These are phyloP conservation scores for Ananas comosus DNA, from an alignment of 176 grass and related monocot genomes.

Conservation along the genomic window DNA sequence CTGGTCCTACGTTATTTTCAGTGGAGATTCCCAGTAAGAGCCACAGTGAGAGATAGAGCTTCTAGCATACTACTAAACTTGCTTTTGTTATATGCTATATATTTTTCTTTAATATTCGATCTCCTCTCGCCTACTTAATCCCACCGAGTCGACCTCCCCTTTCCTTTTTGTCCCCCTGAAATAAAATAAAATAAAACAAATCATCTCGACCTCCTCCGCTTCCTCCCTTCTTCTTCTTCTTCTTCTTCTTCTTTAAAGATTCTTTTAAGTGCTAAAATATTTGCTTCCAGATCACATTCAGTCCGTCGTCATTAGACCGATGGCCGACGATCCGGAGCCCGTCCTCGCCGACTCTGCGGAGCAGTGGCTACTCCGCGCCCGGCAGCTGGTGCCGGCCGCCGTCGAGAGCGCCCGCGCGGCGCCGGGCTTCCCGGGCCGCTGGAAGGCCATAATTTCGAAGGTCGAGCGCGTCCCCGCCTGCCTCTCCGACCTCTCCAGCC, in stretches of 20 bases:
- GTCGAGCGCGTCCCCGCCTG: slow-evolving; percentile 49
- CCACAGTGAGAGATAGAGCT: not conserved
- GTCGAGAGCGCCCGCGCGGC: slow-evolving; percentile 33
- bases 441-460: slow-evolving; percentile 70
- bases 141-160: too few species aligned
- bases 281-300: slow-evolving; percentile 26
- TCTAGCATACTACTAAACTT: not conserved
- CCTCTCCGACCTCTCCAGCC: slow-evolving; percentile 85
- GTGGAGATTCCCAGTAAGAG: not conserved
- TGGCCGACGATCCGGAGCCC: slow-evolving; percentile 8
- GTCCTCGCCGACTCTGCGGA: slow-evolving; percentile 21
- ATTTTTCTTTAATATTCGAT: slow-evolving; percentile 8
- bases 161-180: too few species aligned
- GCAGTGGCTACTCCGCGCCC: slow-evolving; percentile 38
- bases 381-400: slow-evolving; percentile 36
- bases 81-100: not conserved
- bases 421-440: slow-evolving; percentile 42
- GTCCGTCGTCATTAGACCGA: not conserved
- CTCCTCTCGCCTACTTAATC: slow-evolving; percentile 12
- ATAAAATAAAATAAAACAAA: too few species aligned
- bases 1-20: not conserved
- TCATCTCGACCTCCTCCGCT: too few species aligned
- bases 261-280: slow-evolving; percentile 16
- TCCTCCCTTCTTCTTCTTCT: too few species aligned
- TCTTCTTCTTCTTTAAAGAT: too few species aligned